phyloP scores from a whole-genome alignment of 108 stramenopile genomes.

The Cylindrotheca fusiformis region DNA sequence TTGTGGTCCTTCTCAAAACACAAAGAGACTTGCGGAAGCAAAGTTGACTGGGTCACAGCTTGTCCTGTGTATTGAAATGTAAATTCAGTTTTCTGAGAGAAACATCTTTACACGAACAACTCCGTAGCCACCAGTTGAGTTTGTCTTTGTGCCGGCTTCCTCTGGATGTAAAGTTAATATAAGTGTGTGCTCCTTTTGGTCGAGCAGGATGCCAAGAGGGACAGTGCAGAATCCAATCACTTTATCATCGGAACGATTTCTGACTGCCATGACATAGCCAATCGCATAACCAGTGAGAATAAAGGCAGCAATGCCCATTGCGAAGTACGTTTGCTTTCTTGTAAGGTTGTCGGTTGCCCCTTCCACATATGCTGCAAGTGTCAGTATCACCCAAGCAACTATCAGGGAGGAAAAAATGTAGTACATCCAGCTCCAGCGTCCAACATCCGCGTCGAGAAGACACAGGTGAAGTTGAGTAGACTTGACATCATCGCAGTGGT shows the following conservation, averaged over 20 bases:
- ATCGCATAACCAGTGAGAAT: neutral
- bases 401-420: constrained; percentile 1
- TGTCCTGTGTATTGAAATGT: too few species aligned
- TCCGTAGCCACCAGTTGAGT: neutral
- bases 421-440: constrained; percentile 10
- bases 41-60: too few species aligned
- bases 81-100: constrained; percentile 6
- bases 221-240: neutral
- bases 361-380: neutral
- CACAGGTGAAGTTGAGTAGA: neutral
- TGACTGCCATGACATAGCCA: constrained; percentile 11
- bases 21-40: too few species aligned
- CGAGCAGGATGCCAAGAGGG: neutral
- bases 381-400: neutral
- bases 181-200: constrained; percentile 12
- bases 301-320: neutral
- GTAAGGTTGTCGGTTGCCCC: constrained; percentile 5
- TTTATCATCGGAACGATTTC: constrained; percentile 8
- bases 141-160: neutral
- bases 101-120: constrained; percentile 8
- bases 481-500: neutral
- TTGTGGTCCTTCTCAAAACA: too few species aligned
- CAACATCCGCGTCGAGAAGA: constrained; percentile 13
- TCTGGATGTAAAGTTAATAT: constrained; percentile 1
- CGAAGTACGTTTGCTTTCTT: neutral